Conservation (phyloP, 129 eudicot genomes). For the Flaveria bidentis region DNA sequence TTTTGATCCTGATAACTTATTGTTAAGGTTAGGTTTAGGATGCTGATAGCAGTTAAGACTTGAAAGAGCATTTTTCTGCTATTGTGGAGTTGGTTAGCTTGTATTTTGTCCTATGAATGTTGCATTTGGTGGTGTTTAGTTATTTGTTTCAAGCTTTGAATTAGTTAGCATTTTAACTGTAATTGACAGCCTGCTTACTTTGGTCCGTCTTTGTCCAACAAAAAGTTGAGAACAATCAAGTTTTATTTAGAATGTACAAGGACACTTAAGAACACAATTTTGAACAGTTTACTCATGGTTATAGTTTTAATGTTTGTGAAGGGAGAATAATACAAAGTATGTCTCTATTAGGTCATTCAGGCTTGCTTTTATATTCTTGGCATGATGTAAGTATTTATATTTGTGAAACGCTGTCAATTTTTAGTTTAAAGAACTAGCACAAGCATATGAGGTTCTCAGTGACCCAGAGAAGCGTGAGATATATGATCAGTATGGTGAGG, state of each 20-base stretch:
- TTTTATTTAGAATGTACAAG: background rate
- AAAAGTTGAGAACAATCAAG: background rate
- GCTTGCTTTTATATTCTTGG: background rate
- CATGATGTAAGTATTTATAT: background rate
- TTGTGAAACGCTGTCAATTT: background rate
- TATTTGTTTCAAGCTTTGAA: background rate
- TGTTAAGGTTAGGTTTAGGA: background rate
- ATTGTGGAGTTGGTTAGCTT: background rate
- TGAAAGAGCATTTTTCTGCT: background rate
- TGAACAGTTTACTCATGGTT: background rate
- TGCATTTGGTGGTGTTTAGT: background rate
- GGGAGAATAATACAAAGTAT: too few relatives aligned
- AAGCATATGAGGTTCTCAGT: constrained; percentile 77
- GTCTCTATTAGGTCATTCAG: background rate
- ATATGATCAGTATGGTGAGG: constrained; percentile 79
- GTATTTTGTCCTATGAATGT: background rate
- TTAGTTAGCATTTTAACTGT: background rate
- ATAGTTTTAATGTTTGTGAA: background rate
- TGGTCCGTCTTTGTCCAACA: background rate
- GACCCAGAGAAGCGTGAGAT: constrained; percentile 74
- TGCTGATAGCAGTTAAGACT: background rate
- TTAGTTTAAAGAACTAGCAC: constrained; percentile 82
- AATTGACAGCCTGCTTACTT: background rate
- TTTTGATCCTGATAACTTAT: background rate
- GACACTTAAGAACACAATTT: background rate